A percentile compares a stretch with the other conserved stretches of the same genome.
These are phyloP conservation scores for Epichloe sylvatica DNA, from an alignment of 2,329 filamentous ascomycete genomes.

Conservation along the genomic window DNA sequence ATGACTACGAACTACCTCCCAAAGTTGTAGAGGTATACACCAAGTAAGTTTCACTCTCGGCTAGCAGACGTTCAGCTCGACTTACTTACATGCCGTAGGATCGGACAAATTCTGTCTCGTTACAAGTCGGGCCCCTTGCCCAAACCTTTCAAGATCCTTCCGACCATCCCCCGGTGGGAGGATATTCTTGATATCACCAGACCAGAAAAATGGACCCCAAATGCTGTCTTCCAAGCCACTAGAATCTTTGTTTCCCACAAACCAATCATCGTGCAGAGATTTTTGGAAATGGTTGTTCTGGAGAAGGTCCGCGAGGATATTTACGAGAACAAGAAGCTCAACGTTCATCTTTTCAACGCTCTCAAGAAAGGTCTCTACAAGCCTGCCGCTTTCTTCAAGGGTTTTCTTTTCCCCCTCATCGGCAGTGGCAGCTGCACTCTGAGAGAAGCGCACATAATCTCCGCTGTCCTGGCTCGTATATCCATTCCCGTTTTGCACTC, in stretches of 20 bases:
- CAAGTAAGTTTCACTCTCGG: constrained; percentile 40
- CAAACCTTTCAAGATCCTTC: constrained; percentile 95
- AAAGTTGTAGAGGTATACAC: constrained; percentile 92
- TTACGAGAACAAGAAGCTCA: constrained; percentile 83
- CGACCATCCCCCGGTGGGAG: constrained; percentile 82
- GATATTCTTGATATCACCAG: constrained; percentile 74
- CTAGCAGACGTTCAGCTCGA: not conserved
- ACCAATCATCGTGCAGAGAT: constrained; percentile 65
- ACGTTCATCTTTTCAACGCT: constrained; percentile 85
- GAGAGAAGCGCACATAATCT: constrained; percentile 82
- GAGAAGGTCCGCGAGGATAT: constrained; percentile 91
- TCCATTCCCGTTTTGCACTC: constrained; percentile 86
- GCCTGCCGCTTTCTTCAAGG: constrained; percentile 92
- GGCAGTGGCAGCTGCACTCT: constrained; percentile 77
- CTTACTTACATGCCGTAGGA: constrained; percentile 30
- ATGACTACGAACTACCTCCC: constrained; percentile 72
- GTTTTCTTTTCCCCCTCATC: constrained; percentile 81
- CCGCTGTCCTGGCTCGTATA: constrained; percentile 69
- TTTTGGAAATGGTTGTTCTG: constrained; percentile 74
- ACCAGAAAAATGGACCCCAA: constrained; percentile 60
- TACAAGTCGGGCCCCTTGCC: constrained; percentile 95
- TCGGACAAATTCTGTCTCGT: constrained; percentile 75
- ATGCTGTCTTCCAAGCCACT: constrained; percentile 75
- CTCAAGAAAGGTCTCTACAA: constrained; percentile 90
- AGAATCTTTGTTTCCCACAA: constrained; percentile 83